These are phyloP conservation scores for Mayamaea pseudoterrestris DNA, from an alignment of 108 stramenopile genomes.

Conservation along the genomic window DNA sequence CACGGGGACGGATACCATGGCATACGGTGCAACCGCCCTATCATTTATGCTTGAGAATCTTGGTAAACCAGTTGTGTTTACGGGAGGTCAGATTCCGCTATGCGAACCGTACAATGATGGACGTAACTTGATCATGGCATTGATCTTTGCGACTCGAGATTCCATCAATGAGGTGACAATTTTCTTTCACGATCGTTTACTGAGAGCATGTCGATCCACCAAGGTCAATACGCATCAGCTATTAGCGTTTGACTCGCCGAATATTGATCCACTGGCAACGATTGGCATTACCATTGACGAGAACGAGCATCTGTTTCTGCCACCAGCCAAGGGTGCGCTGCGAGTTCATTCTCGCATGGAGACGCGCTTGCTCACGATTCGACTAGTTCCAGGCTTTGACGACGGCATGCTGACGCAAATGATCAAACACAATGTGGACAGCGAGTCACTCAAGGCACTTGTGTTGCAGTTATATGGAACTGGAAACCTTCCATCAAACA, in stretches of 20 bases:
- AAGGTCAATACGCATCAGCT: constrained; percentile 83
- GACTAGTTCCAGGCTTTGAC: constrained; percentile 91
- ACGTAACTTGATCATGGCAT: constrained; percentile 89
- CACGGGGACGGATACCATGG: constrained; percentile 98
- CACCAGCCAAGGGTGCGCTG: constrained; percentile 63
- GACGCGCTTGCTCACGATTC: constrained; percentile 70
- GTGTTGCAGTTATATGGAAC: constrained; percentile 95
- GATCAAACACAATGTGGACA: constrained; percentile 32
- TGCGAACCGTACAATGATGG: constrained; percentile 92
- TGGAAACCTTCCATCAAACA: constrained; percentile 81
- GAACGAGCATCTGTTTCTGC: constrained; percentile 55
- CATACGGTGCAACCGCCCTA: constrained; percentile 86
- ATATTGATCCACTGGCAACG: constrained; percentile 82
- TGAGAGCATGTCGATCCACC: constrained; percentile 81
- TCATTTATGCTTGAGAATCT: constrained; percentile 97
- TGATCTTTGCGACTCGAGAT: constrained; percentile 82
- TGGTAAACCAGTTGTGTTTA: constrained; percentile 92
- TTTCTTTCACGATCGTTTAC: constrained; percentile 85
- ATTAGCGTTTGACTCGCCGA: constrained; percentile 91
- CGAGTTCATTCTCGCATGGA: constrained; percentile 85
- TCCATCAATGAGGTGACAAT: constrained; percentile 84
- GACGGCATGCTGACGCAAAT: constrained; percentile 57
- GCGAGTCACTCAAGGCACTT: constrained; percentile 34
- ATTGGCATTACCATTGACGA: constrained; percentile 81
- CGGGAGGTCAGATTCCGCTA: constrained; percentile 87